Conservation (phyloP, 2,329 filamentous ascomycete genomes). For the Penicillium brasilianum region DNA sequence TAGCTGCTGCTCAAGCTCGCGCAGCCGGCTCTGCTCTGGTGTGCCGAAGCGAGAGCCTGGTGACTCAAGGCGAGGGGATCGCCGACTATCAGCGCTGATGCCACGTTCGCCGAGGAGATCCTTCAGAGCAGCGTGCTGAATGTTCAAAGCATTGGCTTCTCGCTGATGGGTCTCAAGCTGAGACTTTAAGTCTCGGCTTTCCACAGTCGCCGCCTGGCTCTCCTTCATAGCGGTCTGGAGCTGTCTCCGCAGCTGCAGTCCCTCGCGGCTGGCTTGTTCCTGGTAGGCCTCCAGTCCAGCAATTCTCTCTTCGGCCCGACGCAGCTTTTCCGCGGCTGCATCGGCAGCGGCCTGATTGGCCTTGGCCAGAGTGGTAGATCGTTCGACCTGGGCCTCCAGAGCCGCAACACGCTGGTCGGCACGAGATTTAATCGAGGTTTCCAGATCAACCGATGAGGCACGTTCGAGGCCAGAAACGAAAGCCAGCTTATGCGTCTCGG, state of each 20-base stretch:
- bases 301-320: constrained; percentile 93
- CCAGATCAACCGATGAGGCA: constrained; percentile 56
- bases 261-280: constrained; percentile 93
- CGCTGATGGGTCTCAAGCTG: constrained; percentile 84
- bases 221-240: constrained; percentile 84
- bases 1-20: constrained; percentile 88
- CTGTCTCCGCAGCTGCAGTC: constrained; percentile 85
- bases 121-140: constrained; percentile 92
- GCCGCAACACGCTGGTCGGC: constrained; percentile 65
- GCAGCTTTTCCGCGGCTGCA: constrained; percentile 81
- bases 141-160: constrained; percentile 88
- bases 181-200: constrained; percentile 81
- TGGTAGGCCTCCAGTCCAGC: constrained; percentile 96
- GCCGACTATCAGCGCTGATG: constrained; percentile 72
- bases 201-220: constrained; percentile 76
- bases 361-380: constrained; percentile 78
- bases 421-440: constrained; percentile 42
- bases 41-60: constrained; percentile 76
- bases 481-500: constrained; percentile 79
- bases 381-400: constrained; percentile 78
- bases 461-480: constrained; percentile 83
- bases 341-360: constrained; percentile 91
- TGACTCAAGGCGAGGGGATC: constrained; percentile 73
- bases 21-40: constrained; percentile 77
- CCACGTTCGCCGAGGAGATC: constrained; percentile 89